Evolutionary conservation across 106 monocot genomes (phyloP), one percentile per base, ranked within the genome.

Genomic region (Ottelia alismoides): DNA sequence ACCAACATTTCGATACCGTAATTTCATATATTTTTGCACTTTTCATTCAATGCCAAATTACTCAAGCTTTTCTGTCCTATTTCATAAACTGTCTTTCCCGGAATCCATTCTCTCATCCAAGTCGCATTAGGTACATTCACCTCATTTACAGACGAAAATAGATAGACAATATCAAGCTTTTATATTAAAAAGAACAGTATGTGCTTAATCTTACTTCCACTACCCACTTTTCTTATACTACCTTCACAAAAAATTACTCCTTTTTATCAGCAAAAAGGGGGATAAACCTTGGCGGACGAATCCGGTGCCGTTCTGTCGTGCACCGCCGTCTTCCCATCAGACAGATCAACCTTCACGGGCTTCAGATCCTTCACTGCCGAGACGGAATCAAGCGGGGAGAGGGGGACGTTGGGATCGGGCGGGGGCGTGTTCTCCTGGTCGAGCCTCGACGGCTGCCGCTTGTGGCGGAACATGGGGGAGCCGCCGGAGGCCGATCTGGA

Each of bases 341-440:
- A 25, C 47, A 32, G 29, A 49, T 28, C 18, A 24, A 3, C 43
- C 26, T 28, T 22, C 20, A 3, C 20, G 30, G 14, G 11, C 31
- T 64, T 31, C 18, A 22, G 11, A 47, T 75, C 64, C 56, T 72
- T 67, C 27, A 25, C 30, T 22, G 2, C 17, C 3, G 51, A 57
- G n/a, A 40, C n/a, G 2, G 60, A 56, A 28, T 23, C 22, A 9
- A 47, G 25, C 2, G 30, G 45, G 25, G 43, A 45, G 23, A 68
- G 17, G 22, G 40, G 58, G 31, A 82, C 27, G 52, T 87, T 81
- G 31, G 78, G 75, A 57, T 72, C 65, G 26, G 47, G 3, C 2
- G 87, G 78, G 11, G 77, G 78, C 19, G 58, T 57, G 56, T 87
- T 87, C 74, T 87, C 87, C 60, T 51, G 68, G 28, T 57, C 78